Percentiles rank a stretch among this genome's conserved stretches.
phyloP scores from a whole-genome alignment of 495 filamentous ascomycete species.

The Endocarpon pusillum region DNA sequence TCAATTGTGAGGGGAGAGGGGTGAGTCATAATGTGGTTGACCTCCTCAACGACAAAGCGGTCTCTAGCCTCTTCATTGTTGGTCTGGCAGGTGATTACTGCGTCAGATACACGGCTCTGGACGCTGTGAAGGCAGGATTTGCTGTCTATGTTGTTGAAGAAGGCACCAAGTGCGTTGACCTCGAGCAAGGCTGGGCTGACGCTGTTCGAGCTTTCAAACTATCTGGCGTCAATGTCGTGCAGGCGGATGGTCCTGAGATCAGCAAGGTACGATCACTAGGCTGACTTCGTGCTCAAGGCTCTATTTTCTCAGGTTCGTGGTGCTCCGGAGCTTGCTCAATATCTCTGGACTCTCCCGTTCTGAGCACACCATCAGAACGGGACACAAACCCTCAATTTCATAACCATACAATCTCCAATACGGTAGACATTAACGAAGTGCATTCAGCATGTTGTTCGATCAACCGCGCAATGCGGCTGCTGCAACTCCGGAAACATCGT shows the following conservation, averaged over 20 bases:
- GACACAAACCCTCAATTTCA: too few species aligned
- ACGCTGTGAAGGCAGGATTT: slow-evolving; percentile 64
- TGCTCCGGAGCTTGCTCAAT: too few species aligned
- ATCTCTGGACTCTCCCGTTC: too few species aligned
- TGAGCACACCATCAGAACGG: too few species aligned
- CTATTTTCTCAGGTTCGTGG: too few species aligned
- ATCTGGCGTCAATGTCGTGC: slow-evolving; percentile 35
- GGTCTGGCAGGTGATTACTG: slow-evolving; percentile 85
- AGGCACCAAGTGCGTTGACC: slow-evolving; percentile 52
- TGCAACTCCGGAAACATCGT: too few species aligned
- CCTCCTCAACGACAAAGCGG: slow-evolving; percentile 33
- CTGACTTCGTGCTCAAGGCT: too few species aligned
- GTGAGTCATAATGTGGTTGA: slow-evolving; percentile 42
- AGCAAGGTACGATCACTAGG: too few species aligned
- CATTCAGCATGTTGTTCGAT: too few species aligned
- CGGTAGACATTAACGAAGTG: too few species aligned
- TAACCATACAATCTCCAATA: too few species aligned
- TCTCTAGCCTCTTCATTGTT: slow-evolving; percentile 66
- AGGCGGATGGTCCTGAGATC: slow-evolving; percentile 29
- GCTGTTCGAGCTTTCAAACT: slow-evolving; percentile 37
- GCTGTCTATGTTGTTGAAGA: slow-evolving; percentile 61
- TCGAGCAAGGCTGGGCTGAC: slow-evolving; percentile 34
- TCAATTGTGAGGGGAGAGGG: slow-evolving; percentile 17
- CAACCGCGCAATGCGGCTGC: too few species aligned
- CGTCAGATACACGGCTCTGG: slow-evolving; percentile 62